Percentiles rank a stretch among this genome's conserved stretches.
phyloP scores from a whole-genome alignment of 1,139 yeast species.

The Pichia sp. region DNA sequence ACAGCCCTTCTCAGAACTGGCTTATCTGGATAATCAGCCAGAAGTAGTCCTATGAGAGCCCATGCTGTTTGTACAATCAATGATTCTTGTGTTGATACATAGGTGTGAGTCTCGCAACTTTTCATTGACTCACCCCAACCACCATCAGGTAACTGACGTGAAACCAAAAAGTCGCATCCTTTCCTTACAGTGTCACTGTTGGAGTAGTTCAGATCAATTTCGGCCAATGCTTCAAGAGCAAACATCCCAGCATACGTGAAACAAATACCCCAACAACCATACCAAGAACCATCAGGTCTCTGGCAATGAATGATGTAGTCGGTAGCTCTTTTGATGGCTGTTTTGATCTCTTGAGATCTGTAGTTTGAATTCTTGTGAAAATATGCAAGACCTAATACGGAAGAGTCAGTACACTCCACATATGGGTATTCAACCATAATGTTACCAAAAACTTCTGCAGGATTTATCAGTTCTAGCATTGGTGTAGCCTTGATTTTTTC shows the following conservation, averaged over 20 bases:
- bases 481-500: slow-evolving; percentile 83
- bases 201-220: slow-evolving; percentile 60
- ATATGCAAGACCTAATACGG: slow-evolving; percentile 81
- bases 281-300: slow-evolving; percentile 87
- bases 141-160: slow-evolving; percentile 79
- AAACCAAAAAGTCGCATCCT: slow-evolving; percentile 82
- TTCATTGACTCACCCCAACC: slow-evolving; percentile 96
- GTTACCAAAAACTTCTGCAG: slow-evolving; percentile 97
- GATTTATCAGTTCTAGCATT: slow-evolving; percentile 72
- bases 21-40: slow-evolving; percentile 76
- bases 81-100: slow-evolving; percentile 58
- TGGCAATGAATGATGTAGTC: slow-evolving; percentile 67
- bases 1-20: slow-evolving; percentile 62
- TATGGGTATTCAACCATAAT: slow-evolving; percentile 99
- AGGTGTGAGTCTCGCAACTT: slow-evolving; percentile 77
- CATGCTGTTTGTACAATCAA: slow-evolving; percentile 90
- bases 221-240: slow-evolving; percentile 84
- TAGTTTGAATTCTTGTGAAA: slow-evolving; percentile 66
- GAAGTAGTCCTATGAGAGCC: slow-evolving; percentile 77
- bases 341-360: slow-evolving; percentile 57
- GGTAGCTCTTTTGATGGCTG: slow-evolving; percentile 70
- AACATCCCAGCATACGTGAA: slow-evolving; percentile 97
- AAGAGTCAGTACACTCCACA: slow-evolving; percentile 96
- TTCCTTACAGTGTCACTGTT: slow-evolving; percentile 58
- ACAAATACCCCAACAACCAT: slow-evolving; percentile 98